phyloP scores from a whole-genome alignment of 1,284 basidiomycete species.

The Vanrija sp. region DNA sequence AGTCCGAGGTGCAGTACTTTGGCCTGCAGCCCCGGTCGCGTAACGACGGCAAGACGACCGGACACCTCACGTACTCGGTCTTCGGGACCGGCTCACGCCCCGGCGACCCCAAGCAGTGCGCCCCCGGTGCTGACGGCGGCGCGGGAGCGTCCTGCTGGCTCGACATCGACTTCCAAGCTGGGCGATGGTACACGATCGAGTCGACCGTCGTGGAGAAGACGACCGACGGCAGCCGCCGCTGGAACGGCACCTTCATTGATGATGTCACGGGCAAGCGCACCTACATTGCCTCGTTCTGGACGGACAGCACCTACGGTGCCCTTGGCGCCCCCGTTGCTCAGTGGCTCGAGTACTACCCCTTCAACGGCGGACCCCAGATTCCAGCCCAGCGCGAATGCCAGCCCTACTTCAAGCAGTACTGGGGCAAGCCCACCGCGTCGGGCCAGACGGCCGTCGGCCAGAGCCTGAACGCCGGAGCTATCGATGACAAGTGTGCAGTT shows the following conservation, averaged over 20 bases:
- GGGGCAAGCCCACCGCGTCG: neutral
- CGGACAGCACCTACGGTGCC: neutral
- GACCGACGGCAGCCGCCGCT: constrained; percentile 1
- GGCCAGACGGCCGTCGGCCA: neutral
- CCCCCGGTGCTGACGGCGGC: constrained; percentile 1
- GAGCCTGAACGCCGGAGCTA: neutral
- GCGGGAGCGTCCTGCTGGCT: neutral
- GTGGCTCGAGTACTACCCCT: constrained; percentile 11
- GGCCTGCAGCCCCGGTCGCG: constrained; percentile 2
- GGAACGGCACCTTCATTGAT: constrained; percentile 11
- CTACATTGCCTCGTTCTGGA: constrained; percentile 7
- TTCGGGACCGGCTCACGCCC: neutral
- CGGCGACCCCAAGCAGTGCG: constrained; percentile 1
- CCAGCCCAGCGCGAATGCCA: constrained; percentile 1
- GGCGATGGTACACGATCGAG: constrained; percentile 7
- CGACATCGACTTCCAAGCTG: neutral
- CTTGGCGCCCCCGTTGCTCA: neutral
- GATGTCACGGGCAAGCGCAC: neutral
- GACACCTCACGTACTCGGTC: constrained; percentile 3
- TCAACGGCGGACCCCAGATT: neutral
- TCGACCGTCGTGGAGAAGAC: neutral
- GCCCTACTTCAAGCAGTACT: neutral
- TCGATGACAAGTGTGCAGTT: constrained; percentile 8
- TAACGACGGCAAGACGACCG: neutral
- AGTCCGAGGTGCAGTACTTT: constrained; percentile 7